Evolutionary conservation across 345 rosid species (phyloP).

Genomic region (Alliaria petiolata): DNA sequence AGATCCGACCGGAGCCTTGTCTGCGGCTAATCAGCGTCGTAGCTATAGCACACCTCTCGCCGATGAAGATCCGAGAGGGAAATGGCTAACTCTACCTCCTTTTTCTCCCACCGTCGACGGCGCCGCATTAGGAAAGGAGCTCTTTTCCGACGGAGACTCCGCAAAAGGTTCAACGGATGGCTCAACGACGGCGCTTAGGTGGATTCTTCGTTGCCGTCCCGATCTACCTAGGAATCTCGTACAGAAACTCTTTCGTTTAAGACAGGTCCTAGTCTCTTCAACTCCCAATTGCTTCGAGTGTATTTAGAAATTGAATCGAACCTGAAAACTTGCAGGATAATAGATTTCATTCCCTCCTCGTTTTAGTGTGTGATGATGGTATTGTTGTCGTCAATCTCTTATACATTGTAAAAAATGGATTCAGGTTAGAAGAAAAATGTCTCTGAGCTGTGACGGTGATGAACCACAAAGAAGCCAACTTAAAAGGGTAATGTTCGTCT

Average conservation of each 20-base stretch:
- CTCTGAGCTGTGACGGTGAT: constrained; percentile 22
- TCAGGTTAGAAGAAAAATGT: constrained; percentile 68
- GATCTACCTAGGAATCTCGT: constrained; percentile 78
- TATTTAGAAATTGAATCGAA: background rate
- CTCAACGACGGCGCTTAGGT: constrained; percentile 67
- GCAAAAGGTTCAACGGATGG: constrained; percentile 9
- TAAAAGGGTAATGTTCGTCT: constrained; percentile 51
- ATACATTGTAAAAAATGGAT: constrained; percentile 10
- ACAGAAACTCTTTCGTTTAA: constrained; percentile 81
- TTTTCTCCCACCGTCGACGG: constrained; percentile 44
- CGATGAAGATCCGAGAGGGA: constrained; percentile 32
- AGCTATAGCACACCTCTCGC: constrained; percentile 21
- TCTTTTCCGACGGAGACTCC: constrained; percentile 15
- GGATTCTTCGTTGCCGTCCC: constrained; percentile 83
- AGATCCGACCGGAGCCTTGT: background rate
- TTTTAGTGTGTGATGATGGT: no score
- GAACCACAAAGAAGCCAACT: constrained; percentile 37
- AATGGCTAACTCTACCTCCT: constrained; percentile 74
- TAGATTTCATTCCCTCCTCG: background rate
- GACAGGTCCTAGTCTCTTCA: constrained; percentile 53
- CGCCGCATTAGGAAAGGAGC: constrained; percentile 45
- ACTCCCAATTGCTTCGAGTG: background rate
- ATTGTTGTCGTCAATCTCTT: background rate
- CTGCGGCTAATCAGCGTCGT: constrained; percentile 14
- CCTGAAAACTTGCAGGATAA: no score